Conservation (phyloP, 306 rosid genomes). For the Oxytropis ochrocephala region DNA sequence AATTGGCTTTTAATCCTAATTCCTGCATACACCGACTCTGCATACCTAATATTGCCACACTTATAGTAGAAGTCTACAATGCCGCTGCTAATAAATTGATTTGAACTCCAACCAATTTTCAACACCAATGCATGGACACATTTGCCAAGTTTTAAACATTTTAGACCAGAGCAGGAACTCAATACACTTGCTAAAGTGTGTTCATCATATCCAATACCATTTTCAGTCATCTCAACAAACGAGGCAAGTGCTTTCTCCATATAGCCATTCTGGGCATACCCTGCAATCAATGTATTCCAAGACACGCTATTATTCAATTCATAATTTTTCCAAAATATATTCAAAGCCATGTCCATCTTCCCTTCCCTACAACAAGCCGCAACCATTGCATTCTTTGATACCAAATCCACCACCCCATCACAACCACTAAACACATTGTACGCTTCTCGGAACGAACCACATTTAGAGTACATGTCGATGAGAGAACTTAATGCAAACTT, state of each 20-base stretch:
- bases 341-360: conserved; percentile 49
- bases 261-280: conserved; percentile 53
- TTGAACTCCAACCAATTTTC: conserved; percentile 35
- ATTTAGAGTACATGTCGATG: conserved; percentile 73
- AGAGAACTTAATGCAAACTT: conserved; percentile 54
- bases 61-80: conserved; percentile 69
- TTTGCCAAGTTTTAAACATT: conserved; percentile 44
- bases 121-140: conserved; percentile 61
- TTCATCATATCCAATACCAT: conserved; percentile 43
- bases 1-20: conserved; percentile 31
- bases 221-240: conserved; percentile 46
- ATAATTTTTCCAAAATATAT: conserved; percentile 40
- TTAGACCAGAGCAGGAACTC: conserved; percentile 55
- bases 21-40: conserved; percentile 41
- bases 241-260: conserved; percentile 45
- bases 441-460: conserved; percentile 56
- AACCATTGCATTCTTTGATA: conserved; percentile 71
- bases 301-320: conserved; percentile 53
- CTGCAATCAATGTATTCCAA: conserved; percentile 78
- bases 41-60: conserved; percentile 57
- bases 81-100: conserved; percentile 62
- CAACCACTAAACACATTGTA: conserved; percentile 31
- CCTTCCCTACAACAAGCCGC: conserved; percentile 81
- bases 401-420: conserved; percentile 40
- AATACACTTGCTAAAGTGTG: conserved; percentile 66